Percentiles rank a stretch among this genome's conserved stretches.
Evolutionary conservation across 345 rosid species (phyloP).

Genomic region (Alliaria petiolata): DNA sequence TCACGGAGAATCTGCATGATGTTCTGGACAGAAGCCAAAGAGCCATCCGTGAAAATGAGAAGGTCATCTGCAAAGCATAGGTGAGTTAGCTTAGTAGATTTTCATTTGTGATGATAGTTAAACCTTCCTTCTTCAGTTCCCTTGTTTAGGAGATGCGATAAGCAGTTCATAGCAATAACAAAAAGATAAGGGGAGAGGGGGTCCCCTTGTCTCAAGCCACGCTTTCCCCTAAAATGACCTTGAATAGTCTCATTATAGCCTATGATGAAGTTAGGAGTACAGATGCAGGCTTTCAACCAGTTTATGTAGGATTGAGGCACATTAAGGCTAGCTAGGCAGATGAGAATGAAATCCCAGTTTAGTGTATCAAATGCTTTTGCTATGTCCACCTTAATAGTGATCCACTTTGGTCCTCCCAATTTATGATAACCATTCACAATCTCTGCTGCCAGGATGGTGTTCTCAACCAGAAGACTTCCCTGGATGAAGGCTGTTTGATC

Average conservation of each 20-base stretch:
- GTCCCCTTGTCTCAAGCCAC: not conserved
- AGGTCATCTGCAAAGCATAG: not conserved
- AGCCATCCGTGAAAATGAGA: accelerated
- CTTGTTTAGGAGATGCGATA: not conserved
- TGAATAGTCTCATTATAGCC: not conserved
- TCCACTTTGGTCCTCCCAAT: too few relatives aligned
- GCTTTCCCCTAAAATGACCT: not conserved
- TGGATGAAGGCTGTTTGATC: too few relatives aligned
- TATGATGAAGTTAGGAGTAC: not conserved
- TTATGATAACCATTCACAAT: too few relatives aligned
- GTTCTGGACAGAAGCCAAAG: not conserved
- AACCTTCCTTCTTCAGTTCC: not conserved
- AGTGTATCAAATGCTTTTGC: too few relatives aligned
- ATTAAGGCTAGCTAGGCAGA: too few relatives aligned
- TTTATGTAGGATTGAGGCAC: too few relatives aligned
- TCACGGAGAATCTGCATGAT: not conserved
- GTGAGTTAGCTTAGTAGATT: not conserved
- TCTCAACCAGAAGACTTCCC: too few relatives aligned
- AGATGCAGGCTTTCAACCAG: not conserved
- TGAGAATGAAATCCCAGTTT: too few relatives aligned
- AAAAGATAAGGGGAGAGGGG: not conserved
- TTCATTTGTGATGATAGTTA: not conserved
- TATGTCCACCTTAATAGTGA: too few relatives aligned
- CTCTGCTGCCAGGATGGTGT: too few relatives aligned
- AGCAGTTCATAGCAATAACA: not conserved